phyloP scores from a whole-genome alignment of 169 alveolate species.

The Plasmodium yoelii region DNA sequence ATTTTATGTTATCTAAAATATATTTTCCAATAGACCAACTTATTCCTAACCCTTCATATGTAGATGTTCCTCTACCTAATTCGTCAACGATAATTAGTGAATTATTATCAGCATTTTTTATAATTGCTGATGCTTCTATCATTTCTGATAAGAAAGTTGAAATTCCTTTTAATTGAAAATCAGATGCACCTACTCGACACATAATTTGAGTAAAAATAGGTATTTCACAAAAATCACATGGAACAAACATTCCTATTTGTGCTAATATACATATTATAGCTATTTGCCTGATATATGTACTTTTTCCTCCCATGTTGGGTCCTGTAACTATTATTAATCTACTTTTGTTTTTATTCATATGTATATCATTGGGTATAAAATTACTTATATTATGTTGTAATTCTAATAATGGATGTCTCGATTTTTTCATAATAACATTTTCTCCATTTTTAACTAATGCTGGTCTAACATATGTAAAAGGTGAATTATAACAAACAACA shows the following conservation, averaged over 20 bases:
- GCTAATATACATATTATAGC: slow-evolving; percentile 85
- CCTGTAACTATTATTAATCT: slow-evolving; percentile 96
- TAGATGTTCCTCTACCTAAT: slow-evolving; percentile 98
- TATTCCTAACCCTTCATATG: slow-evolving; percentile 97
- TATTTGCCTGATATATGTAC: slow-evolving; percentile 94
- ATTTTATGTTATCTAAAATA: slow-evolving; percentile 91
- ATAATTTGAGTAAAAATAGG: slow-evolving; percentile 94
- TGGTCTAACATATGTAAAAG: slow-evolving; percentile 92
- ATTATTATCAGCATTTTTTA: slow-evolving; percentile 92
- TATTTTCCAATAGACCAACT: slow-evolving; percentile 97
- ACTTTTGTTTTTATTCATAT: slow-evolving; percentile 85
- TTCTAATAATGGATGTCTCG: slow-evolving; percentile 92
- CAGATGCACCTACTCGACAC: slow-evolving; percentile 98
- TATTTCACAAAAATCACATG: slow-evolving; percentile 92
- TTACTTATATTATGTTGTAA: slow-evolving; percentile 79
- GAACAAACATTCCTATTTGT: slow-evolving; percentile 97
- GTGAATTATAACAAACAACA: slow-evolving; percentile 89
- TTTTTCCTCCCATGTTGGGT: slow-evolving; percentile 99
- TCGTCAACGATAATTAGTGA: slow-evolving; percentile 96
- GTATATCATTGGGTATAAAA: slow-evolving; percentile 91
- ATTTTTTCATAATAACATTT: slow-evolving; percentile 88
- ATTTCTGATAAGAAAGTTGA: slow-evolving; percentile 98
- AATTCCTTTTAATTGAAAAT: slow-evolving; percentile 94
- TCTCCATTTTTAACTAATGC: slow-evolving; percentile 83
- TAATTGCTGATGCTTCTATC: slow-evolving; percentile 96